These are phyloP conservation scores for Puccinia coronata DNA, from an alignment of 1,284 basidiomycete species.

Conservation along the genomic window DNA sequence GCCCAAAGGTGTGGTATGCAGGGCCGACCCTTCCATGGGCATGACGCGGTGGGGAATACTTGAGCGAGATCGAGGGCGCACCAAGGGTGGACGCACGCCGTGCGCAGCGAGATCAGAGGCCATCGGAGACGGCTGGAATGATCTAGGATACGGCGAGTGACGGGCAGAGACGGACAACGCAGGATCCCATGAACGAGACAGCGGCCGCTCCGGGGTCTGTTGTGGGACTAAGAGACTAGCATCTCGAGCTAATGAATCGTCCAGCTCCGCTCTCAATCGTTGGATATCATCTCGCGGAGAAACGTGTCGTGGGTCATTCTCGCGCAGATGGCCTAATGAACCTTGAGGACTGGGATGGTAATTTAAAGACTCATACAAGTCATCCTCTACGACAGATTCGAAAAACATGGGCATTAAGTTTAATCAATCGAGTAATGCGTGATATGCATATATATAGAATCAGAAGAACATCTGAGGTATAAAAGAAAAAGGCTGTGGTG, in stretches of 20 bases:
- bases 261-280: conserved; percentile 3
- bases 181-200: neutral
- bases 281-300: conserved; percentile 15
- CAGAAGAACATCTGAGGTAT: neutral
- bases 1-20: neutral
- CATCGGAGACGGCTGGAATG: neutral
- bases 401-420: neutral
- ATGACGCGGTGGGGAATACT: neutral
- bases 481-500: neutral
- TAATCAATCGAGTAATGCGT: neutral
- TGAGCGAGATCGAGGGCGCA: neutral
- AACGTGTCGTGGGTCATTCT: neutral
- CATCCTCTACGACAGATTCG: neutral
- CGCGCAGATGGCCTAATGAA: neutral
- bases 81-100: neutral
- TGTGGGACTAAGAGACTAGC: neutral
- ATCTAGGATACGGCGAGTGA: conserved; percentile 1
- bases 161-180: neutral
- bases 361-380: neutral
- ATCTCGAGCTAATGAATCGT: conserved; percentile 5
- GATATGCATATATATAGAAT: too few relatives aligned
- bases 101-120: neutral
- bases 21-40: neutral
- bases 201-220: neutral
- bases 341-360: neutral